These are phyloP conservation scores for Xylaria sp. DNA, from an alignment of 2,329 filamentous ascomycete genomes.

Conservation along the genomic window DNA sequence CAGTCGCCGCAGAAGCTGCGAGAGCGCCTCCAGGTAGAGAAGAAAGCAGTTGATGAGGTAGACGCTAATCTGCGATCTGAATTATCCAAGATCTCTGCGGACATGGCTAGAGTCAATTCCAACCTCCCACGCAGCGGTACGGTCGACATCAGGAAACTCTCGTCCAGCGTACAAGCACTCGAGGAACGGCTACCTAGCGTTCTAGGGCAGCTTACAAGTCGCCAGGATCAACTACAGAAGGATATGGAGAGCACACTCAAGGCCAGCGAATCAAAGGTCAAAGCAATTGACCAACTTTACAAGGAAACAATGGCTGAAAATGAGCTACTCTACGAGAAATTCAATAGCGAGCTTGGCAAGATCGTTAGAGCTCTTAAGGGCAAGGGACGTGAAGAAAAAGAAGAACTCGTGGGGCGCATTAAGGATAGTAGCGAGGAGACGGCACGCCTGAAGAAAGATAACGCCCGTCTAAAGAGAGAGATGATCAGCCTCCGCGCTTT, in stretches of 20 bases:
- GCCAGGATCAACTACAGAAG: constrained; percentile 71
- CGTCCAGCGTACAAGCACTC: constrained; percentile 70
- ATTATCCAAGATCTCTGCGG: constrained; percentile 81
- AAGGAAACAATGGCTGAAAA: constrained; percentile 91
- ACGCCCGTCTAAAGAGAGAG: constrained; percentile 83
- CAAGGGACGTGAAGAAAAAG: constrained; percentile 79
- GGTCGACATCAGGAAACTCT: constrained; percentile 61
- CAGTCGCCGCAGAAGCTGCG: constrained; percentile 80
- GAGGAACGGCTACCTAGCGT: constrained; percentile 73
- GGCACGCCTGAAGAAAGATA: constrained; percentile 83
- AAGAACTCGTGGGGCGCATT: constrained; percentile 77
- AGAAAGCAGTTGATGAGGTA: constrained; percentile 75
- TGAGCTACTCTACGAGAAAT: constrained; percentile 88
- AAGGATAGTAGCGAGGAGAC: constrained; percentile 82
- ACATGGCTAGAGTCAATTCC: constrained; percentile 72
- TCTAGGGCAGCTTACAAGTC: constrained; percentile 68
- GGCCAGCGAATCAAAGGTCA: constrained; percentile 80
- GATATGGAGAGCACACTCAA: constrained; percentile 79
- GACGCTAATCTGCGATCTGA: constrained; percentile 79
- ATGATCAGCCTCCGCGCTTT: constrained; percentile 74
- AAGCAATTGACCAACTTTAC: constrained; percentile 87
- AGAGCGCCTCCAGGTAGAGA: constrained; percentile 86
- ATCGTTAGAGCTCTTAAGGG: constrained; percentile 80
- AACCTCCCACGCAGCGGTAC: constrained; percentile 52
- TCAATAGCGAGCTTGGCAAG: constrained; percentile 89